phyloP scores from a whole-genome alignment of 2,329 filamentous ascomycete genomes.

The Pyrenochaeta sp. region DNA sequence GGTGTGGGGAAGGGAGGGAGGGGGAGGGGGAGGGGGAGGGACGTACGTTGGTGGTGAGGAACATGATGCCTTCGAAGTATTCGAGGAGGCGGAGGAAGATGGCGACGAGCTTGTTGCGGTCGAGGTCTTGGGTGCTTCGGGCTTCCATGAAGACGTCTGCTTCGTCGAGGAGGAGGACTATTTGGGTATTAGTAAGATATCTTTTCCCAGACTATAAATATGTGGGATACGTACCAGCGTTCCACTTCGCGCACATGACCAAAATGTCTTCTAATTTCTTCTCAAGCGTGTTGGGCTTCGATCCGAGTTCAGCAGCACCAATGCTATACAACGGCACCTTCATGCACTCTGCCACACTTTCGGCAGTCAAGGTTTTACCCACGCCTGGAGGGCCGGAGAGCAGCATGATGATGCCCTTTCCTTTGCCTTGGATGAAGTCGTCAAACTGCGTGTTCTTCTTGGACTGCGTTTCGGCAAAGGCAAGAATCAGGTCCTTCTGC shows the following conservation, averaged over 20 bases:
- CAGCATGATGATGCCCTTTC: constrained; percentile 31
- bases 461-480: constrained; percentile 78
- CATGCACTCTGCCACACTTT: constrained; percentile 15
- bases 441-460: constrained; percentile 12
- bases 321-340: constrained; percentile 67
- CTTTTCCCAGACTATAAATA: background rate
- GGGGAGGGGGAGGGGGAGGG: background rate
- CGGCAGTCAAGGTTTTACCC: constrained; percentile 29
- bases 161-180: constrained; percentile 73
- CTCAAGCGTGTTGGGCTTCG: constrained; percentile 62
- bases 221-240: constrained; percentile 33
- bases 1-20: background rate
- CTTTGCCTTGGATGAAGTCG: constrained; percentile 57
- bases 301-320: constrained; percentile 77
- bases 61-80: constrained; percentile 88
- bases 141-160: constrained; percentile 58
- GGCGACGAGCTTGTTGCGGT: constrained; percentile 82
- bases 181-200: background rate
- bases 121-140: constrained; percentile 78
- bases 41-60: constrained; percentile 82
- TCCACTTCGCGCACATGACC: constrained; percentile 74
- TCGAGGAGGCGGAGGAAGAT: constrained; percentile 86
- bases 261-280: constrained; percentile 79
- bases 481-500: constrained; percentile 44
- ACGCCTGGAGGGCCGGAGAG: constrained; percentile 28